These are phyloP conservation scores for Metschnikowia lachancei DNA, from an alignment of 805 yeast genomes.

Conservation along the genomic window DNA sequence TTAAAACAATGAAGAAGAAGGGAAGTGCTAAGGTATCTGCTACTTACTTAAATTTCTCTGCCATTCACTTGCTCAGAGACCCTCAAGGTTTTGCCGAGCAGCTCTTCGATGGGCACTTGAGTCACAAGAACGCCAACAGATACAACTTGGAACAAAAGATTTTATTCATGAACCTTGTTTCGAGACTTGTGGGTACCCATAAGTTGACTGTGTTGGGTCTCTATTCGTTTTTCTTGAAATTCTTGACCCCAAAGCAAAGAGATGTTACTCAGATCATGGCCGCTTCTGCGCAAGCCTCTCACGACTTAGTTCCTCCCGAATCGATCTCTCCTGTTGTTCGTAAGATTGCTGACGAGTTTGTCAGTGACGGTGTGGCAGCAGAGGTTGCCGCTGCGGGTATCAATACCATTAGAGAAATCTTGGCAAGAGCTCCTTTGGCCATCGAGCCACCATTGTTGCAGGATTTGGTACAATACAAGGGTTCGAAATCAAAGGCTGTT, in stretches of 20 bases:
- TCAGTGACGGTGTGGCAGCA: slow-evolving; percentile 96
- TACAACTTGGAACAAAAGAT: slow-evolving; percentile 87
- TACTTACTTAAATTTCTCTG: slow-evolving; percentile 84
- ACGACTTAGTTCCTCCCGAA: slow-evolving; percentile 97
- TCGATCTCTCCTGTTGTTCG: slow-evolving; percentile 74
- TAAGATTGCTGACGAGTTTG: slow-evolving; percentile 95
- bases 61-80: slow-evolving; percentile 89
- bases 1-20: slow-evolving; percentile 62
- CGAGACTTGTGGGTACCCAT: slow-evolving; percentile 91
- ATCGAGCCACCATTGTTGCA: slow-evolving; percentile 85
- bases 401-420: slow-evolving; percentile 89
- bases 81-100: slow-evolving; percentile 97
- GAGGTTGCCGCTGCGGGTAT: slow-evolving; percentile 98
- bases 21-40: slow-evolving; percentile 51
- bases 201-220: slow-evolving; percentile 86
- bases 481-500: slow-evolving; percentile 91
- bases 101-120: slow-evolving; percentile 68
- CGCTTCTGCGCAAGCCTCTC: slow-evolving; percentile 94
- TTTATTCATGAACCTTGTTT: slow-evolving; percentile 78
- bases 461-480: slow-evolving; percentile 86
- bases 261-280: slow-evolving; percentile 97
- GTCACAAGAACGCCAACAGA: slow-evolving; percentile 64
- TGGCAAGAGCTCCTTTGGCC: slow-evolving; percentile 91
- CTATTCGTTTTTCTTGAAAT: slow-evolving; percentile 84
- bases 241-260: slow-evolving; percentile 88